Evolutionary conservation across 2,329 filamentous ascomycete genomes (phyloP).

Genomic region (Sordariomycetes sp.): DNA sequence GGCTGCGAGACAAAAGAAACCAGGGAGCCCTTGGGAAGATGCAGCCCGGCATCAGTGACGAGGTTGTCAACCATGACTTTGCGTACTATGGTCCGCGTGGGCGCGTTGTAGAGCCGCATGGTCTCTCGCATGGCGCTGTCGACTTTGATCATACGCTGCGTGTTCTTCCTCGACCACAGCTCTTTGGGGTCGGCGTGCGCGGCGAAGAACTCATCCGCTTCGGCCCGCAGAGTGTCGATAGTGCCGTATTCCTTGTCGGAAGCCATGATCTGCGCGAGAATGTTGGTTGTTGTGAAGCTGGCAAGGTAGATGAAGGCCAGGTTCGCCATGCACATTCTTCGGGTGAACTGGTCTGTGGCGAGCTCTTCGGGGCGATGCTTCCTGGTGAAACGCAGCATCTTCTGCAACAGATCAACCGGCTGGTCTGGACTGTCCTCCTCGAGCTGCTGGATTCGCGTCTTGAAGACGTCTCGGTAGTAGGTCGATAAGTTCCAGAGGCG

Average conservation of each 20-base stretch:
- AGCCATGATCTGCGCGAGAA: conserved; percentile 25
- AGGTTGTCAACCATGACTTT: conserved; percentile 16
- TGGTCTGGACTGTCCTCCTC: conserved; percentile 9
- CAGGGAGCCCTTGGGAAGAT: conserved; percentile 20
- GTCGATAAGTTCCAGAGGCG: conserved; percentile 16
- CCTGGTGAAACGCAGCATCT: conserved; percentile 28
- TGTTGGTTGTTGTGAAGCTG: conserved; percentile 26
- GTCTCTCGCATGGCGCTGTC: conserved; percentile 35
- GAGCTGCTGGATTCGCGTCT: conserved; percentile 11
- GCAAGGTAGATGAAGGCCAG: conserved; percentile 30
- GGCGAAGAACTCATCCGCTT: conserved; percentile 21
- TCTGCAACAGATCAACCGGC: conserved; percentile 30
- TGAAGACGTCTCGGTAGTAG: conserved; percentile 13
- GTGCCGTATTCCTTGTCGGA: conserved; percentile 26
- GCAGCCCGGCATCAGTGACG: conserved; percentile 20
- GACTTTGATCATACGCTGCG: conserved; percentile 24
- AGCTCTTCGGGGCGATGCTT: conserved; percentile 27
- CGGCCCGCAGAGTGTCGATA: conserved; percentile 24
- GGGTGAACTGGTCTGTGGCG: conserved; percentile 16
- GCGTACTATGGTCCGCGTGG: conserved; percentile 14
- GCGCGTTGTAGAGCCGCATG: conserved; percentile 11
- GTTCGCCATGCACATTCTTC: conserved; percentile 21
- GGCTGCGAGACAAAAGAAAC: conserved; percentile 22
- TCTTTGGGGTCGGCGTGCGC: conserved; percentile 7
- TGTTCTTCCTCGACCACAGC: conserved; percentile 27